Evolutionary conservation across 2,329 filamentous ascomycete genomes (phyloP), one percentile per base, ranked within the genome.

Genomic region (Aspergillus clavatus): DNA sequence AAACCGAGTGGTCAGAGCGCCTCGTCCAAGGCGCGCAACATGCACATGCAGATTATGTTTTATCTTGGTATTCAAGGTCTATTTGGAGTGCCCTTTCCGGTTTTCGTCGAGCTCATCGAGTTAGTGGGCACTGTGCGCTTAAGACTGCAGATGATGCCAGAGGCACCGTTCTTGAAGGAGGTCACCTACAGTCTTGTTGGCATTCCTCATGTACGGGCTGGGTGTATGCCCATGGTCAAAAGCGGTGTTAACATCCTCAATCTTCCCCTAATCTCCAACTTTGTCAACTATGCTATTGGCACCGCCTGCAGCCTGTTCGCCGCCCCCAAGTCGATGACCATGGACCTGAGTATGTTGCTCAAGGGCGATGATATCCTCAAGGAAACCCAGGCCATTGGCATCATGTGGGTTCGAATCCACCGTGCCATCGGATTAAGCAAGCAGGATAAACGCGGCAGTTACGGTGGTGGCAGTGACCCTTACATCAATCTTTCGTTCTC

Each of bases 21-120:
- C 11, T 85, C 87, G 2, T 85, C 87, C 37, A 93, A 90, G 67
- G 89, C 89, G 5, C 81, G 86, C 55, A 97, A 96, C 64, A 95
- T 96, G 88, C 90, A 95, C 60, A 95, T 96, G 89, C 86, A 94
- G 59, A 71, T 97, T 11, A 81, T 96, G 7, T 97, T 98, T 66
- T 97, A 96, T 54, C 78, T 97, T 1, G 93, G 93, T 46, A 74
- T 95, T 61, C 89, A 87, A 61, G 90, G 90, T 0, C 75, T 96
- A 4, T 93, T 96, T 55, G 90, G 90, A 22, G 83, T 95, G 0
- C 89, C 89, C 0, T 75, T 95, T 16, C 89, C 89, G 0, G 86
- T 95, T 39, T 94, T 85, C 62, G 89, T 95, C 45, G 90, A 96
- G 67, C 75, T 97, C n/a, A 83, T 87, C 55, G 85, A 89, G 14